Evolutionary conservation across 2,329 filamentous ascomycete genomes (phyloP), one percentile per base, ranked within the genome.

Genomic region (Aspergillus amoenus): DNA sequence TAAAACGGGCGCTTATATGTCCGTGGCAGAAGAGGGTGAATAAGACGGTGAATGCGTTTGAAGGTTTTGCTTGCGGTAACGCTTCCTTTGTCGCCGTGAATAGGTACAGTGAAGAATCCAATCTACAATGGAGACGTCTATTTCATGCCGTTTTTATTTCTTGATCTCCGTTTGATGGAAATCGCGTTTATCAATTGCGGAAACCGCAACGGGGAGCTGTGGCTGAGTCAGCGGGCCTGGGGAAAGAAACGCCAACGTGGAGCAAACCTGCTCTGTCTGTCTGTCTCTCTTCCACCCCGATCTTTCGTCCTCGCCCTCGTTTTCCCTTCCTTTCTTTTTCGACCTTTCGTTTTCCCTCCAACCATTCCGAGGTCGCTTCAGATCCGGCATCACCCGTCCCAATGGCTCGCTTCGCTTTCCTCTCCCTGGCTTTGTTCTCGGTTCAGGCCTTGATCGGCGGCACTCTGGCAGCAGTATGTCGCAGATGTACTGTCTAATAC

Each of bases 381-480:
- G 51, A 43, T 30, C 40, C 27, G 30, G 49, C 40, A 6, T 39
- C 54, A 51, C 17, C 11, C 34, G 34, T 57, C 74, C 80, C 73
- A 72, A 94, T 94, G 90, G 85, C 88, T 78, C 85, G 84, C 71
- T 82, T 90, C 76, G 88, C 86, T 78, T 82, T 89, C 69, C 85
- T 89, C 67, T 81, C 88, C 58, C 79, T 93, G 68, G 87, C 88
- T 66, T 78, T 93, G 61, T 79, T 91, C 75, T 88, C 89, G 61
- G 79, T 90, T 68, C 84, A 86, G 73, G 82, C 87, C 65, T 79
- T 89, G 64, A 82, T 84, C 73, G 86, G 83, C 67, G 81, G 85
- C 66, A 86, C 86, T 59, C 82, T 86, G 69, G 80, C 77, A 58
- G 79, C 81, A 68, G 84, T 88, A 80, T 71, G 85, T 81, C 27